Percentiles rank a stretch among this genome's conserved stretches.
These are phyloP conservation scores for Melocanna baccifera DNA, from an alignment of 176 grass and related monocot genomes.

Conservation along the genomic window DNA sequence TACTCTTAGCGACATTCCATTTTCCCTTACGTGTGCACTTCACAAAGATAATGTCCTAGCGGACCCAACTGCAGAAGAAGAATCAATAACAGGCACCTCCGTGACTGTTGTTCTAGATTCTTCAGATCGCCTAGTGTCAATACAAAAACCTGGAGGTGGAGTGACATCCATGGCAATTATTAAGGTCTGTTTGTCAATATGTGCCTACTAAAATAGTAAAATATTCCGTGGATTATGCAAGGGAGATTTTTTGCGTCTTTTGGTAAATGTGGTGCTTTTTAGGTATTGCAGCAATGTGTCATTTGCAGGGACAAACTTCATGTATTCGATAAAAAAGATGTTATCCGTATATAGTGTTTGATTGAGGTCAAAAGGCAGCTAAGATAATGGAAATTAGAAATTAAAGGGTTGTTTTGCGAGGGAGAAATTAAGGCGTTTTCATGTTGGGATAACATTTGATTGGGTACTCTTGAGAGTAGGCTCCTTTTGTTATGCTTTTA, in stretches of 20 bases:
- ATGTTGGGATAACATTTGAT: not conserved
- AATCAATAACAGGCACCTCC: conserved; percentile 75
- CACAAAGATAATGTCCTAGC: conserved; percentile 65
- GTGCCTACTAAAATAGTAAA: conserved; percentile 8
- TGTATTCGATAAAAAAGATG: not conserved
- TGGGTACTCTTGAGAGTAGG: not conserved
- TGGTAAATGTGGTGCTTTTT: not conserved
- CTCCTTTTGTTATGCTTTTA: not conserved
- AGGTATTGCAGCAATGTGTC: conserved; percentile 17
- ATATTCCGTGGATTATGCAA: not conserved
- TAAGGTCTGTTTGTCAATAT: conserved; percentile 51
- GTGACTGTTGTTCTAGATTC: conserved; percentile 78
- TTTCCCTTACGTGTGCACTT: conserved; percentile 74
- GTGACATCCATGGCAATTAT: conserved; percentile 51
- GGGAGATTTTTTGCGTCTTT: not conserved
- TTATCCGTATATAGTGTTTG: not conserved
- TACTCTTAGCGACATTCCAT: conserved; percentile 50
- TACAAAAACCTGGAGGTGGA: conserved; percentile 75
- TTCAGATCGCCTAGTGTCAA: conserved; percentile 53
- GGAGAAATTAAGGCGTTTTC: too few relatives aligned
- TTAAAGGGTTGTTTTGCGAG: too few relatives aligned
- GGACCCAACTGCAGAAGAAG: conserved; percentile 84
- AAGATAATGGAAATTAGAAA: not conserved
- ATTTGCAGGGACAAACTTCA: not conserved
- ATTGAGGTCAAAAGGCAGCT: not conserved